Evolutionary conservation across 2,329 filamentous ascomycete genomes (phyloP).

Genomic region (Curvularia lunata): DNA sequence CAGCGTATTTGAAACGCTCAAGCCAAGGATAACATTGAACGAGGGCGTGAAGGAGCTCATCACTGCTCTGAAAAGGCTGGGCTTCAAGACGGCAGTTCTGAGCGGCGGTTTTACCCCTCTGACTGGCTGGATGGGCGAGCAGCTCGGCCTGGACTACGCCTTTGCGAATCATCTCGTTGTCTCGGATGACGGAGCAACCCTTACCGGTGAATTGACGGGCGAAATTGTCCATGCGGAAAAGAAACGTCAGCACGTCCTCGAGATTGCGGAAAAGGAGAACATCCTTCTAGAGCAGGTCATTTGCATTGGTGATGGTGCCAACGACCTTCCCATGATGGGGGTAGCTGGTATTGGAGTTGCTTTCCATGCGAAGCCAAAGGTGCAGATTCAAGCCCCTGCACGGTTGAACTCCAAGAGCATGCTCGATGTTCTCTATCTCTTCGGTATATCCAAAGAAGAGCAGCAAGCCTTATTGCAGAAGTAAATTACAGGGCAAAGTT

Average conservation of each 20-base stretch:
- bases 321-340: slow-evolving; percentile 80
- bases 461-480: slow-evolving; percentile 55
- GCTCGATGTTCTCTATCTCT: slow-evolving; percentile 74
- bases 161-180: slow-evolving; percentile 83
- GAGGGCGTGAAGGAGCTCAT: slow-evolving; percentile 79
- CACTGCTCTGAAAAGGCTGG: slow-evolving; percentile 74
- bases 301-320: slow-evolving; percentile 81
- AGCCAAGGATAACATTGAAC: slow-evolving; percentile 78
- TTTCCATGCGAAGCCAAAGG: slow-evolving; percentile 82
- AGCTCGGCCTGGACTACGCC: slow-evolving; percentile 85
- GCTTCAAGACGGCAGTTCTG: slow-evolving; percentile 86
- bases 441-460: slow-evolving; percentile 74
- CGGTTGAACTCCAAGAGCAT: slow-evolving; percentile 74
- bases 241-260: slow-evolving; percentile 73
- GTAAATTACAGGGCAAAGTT: background rate
- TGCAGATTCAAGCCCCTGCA: slow-evolving; percentile 77
- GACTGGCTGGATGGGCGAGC: slow-evolving; percentile 80
- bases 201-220: slow-evolving; percentile 76
- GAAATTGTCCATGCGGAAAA: slow-evolving; percentile 77
- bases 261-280: slow-evolving; percentile 72
- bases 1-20: slow-evolving; percentile 79
- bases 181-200: slow-evolving; percentile 57
- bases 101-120: slow-evolving; percentile 92
- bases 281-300: slow-evolving; percentile 71
- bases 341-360: slow-evolving; percentile 78